Evolutionary conservation across 441 rosid species (phyloP).

Genomic region (Breynia disticha): DNA sequence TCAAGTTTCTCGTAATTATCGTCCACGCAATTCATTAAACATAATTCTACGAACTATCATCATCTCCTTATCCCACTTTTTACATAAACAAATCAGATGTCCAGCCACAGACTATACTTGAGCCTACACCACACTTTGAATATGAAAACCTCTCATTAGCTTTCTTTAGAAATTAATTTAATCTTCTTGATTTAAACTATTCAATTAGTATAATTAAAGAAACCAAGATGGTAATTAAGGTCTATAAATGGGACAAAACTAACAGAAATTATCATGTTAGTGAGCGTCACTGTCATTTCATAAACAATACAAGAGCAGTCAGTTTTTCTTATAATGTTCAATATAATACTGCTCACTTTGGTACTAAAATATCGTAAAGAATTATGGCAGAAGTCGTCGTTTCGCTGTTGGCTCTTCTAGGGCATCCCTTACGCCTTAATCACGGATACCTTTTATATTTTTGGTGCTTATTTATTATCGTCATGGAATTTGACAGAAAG

Average conservation of each 20-base stretch:
- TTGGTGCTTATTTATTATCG: conserved; percentile 19
- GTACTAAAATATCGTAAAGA: conserved; percentile 4
- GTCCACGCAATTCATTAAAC: too few species aligned
- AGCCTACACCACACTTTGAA: neutral
- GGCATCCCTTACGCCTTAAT: conserved; percentile 20
- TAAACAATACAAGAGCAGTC: conserved; percentile 4
- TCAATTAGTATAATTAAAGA: conserved; percentile 3
- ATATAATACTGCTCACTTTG: conserved; percentile 3
- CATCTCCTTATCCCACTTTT: conserved; percentile 9
- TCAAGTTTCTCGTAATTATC: too few species aligned
- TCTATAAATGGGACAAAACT: conserved; percentile 17
- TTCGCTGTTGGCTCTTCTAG: conserved; percentile 35
- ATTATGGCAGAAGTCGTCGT: conserved; percentile 30
- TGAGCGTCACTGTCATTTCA: conserved; percentile 31
- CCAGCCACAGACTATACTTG: conserved; percentile 7
- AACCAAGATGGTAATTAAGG: conserved; percentile 10
- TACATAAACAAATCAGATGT: neutral
- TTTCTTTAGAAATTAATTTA: neutral
- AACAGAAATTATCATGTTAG: conserved; percentile 22
- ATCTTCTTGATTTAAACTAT: neutral
- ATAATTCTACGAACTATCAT: conserved; percentile 8
- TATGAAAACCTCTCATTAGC: neutral
- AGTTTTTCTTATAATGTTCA: neutral
- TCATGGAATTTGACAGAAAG: conserved; percentile 18
- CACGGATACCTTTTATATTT: conserved; percentile 8